A percentile compares a stretch with the other conserved stretches of the same genome.
Evolutionary conservation across 2,329 filamentous ascomycete species (phyloP).

Genomic region (Geosmithia putterillii): DNA sequence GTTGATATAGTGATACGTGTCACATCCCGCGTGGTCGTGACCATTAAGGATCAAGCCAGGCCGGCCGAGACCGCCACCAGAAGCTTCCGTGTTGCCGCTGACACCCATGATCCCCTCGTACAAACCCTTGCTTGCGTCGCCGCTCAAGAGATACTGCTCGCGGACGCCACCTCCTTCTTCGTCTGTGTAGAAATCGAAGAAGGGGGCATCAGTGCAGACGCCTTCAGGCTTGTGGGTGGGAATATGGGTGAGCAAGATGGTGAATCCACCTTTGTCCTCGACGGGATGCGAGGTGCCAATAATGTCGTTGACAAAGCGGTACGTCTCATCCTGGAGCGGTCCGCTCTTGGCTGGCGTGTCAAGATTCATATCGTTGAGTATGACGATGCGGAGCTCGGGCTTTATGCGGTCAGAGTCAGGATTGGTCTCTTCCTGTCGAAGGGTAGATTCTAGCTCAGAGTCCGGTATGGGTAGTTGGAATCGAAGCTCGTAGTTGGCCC

Average conservation of each 20-base stretch:
- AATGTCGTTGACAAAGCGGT: conserved; percentile 60
- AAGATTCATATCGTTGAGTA: conserved; percentile 88
- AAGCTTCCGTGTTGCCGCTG: conserved; percentile 45
- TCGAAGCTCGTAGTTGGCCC: conserved; percentile 78
- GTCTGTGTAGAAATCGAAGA: conserved; percentile 63
- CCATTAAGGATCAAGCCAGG: conserved; percentile 77
- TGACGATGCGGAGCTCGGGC: conserved; percentile 68
- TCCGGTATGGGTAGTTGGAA: conserved; percentile 46
- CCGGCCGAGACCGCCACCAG: conserved; percentile 52
- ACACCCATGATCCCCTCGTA: conserved; percentile 77
- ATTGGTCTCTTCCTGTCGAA: conserved; percentile 28
- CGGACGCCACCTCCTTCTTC: conserved; percentile 60
- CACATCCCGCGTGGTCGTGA: conserved; percentile 91
- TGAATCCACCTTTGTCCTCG: conserved; percentile 53
- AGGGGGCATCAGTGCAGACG: conserved; percentile 72
- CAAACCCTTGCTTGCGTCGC: conserved; percentile 60
- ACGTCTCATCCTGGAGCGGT: conserved; percentile 62
- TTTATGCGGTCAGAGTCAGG: conserved; percentile 32
- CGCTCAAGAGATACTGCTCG: conserved; percentile 84
- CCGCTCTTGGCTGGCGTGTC: conserved; percentile 64
- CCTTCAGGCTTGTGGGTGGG: conserved; percentile 76
- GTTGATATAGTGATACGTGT: conserved; percentile 73
- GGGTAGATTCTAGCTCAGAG: conserved; percentile 22
- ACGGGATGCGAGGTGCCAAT: conserved; percentile 52
- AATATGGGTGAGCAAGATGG: conserved; percentile 81